Evolutionary conservation across 1,139 yeast species (phyloP), one percentile per base, ranked within the genome.

Genomic region (Debaryomycetaceae sp.): DNA sequence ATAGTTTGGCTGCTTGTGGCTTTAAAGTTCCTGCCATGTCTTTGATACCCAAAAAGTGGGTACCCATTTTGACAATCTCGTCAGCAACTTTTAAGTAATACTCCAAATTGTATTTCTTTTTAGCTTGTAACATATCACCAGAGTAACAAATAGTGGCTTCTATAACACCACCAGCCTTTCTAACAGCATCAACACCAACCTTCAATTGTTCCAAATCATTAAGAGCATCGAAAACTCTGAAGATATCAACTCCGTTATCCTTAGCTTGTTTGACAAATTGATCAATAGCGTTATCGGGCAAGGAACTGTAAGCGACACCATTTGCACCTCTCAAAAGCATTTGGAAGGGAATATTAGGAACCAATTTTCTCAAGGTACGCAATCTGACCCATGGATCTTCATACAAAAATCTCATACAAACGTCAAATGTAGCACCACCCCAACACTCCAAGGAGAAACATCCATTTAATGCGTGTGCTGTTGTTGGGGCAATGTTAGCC

Each of bases 381-480:
- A 93, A 80, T 70, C 99, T 83, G 48, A 81, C 96, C 99, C 99
- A 93, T 55, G 99, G 99, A 66, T 91, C 97, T 76, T 93, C 99
- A 66, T 91, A 91, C 60, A 93, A 78, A 78, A 95, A 95, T 70
- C 99, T 83, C 98, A 93, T 91, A 49, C 97, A 87, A 45, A 93
- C 99, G 64, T 93, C 99, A 61, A 93, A 93, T 33, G 99, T 93
- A 46, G 99, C 99, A 70, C 99, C 99, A 71, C 99, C 99, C 99
- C 99, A 93, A 75, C 98, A 93, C 74, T 93, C 99, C 45, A 93
- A 76, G 13, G 99, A 95, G 68, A 89, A 95, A 1, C 96, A 95
- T 48, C 95, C 95, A 51, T 86, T 72, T 57, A 90, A 72, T 20
- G 97, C 99, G 62, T 87, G 84, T 2, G 97, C 88, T 31, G 99